Evolutionary conservation across 352 stramenopile genomes (phyloP), one percentile per base, ranked within the genome.

Genomic region (Nothophytophthora sp.): DNA sequence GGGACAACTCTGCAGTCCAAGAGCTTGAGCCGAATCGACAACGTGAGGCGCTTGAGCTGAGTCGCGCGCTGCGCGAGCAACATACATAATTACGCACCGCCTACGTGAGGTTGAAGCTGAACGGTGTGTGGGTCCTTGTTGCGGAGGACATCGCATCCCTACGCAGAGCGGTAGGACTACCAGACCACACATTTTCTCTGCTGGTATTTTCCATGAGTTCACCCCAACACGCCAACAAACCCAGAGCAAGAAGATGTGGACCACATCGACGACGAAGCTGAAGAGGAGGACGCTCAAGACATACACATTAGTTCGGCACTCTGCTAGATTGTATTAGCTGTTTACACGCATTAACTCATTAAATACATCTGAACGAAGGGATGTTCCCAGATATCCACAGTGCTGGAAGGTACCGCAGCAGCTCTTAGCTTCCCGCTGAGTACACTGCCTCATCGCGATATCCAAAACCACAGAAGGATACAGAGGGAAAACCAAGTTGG

Each of bases 331-430:
- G n/a, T 33, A 16, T 53, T 13, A 13, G 22, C 44, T 27, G 24
- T 30, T 43, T 44, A n/a, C n/a, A n/a, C n/a, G 45, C 25, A 38
- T 43, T 1, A 49, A 25, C 10, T 19, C 30, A 50, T 41, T 23
- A 28, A 49, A 49, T 4, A 12, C 18, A 43, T 56, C 20, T 4
- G 42, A 30, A 29, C 49, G n/a, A 4, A 56, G 18, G 5, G 28
- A 15, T 27, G 37, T 49, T n/a, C 19, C 9, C 38, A 48, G 40
- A 30, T 56, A 56, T 15, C 29, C 38, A 11, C 48, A 49, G 28
- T 44, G 48, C 8, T 56, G 48, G 22, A 49, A 56, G 5, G 22
- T 49, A 6, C 37, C 34, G n/a, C 28, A 45, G 15, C 33, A 58
- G 12, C 30, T 33, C 40, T 50, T 44, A 11, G 39, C 32, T n/a